Conservation (phyloP, 2,329 filamentous ascomycete species). For the Trichophyton simii region DNA sequence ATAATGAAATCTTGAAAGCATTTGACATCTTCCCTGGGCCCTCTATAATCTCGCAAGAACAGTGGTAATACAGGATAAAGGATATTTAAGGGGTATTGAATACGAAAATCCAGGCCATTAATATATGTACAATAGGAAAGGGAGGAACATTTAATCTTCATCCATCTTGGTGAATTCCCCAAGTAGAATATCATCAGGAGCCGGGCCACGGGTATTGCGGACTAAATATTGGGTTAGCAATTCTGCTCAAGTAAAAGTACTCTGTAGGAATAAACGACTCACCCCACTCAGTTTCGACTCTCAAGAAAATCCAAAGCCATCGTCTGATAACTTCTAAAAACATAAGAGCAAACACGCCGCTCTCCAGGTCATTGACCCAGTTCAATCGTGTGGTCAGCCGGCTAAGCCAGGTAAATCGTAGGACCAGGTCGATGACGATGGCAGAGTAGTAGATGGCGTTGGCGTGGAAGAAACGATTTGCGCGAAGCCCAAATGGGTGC, state of each 20-base stretch:
- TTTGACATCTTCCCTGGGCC: no score
- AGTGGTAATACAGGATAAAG: neutral
- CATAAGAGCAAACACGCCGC: constrained; percentile 77
- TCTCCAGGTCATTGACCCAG: constrained; percentile 75
- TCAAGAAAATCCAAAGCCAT: constrained; percentile 96
- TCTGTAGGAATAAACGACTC: constrained; percentile 23
- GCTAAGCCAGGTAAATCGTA: constrained; percentile 83
- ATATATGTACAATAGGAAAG: neutral
- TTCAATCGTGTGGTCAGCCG: constrained; percentile 74
- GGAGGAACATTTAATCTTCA: constrained; percentile 36
- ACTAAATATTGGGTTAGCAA: constrained; percentile 24
- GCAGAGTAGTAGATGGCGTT: constrained; percentile 70
- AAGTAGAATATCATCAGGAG: constrained; percentile 58
- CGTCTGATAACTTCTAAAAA: constrained; percentile 73
- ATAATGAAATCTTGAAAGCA: no score
- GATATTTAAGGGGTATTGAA: neutral
- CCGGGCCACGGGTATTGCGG: constrained; percentile 43
- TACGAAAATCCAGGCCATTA: neutral
- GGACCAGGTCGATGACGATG: constrained; percentile 62
- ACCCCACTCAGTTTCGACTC: constrained; percentile 88
- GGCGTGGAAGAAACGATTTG: constrained; percentile 58
- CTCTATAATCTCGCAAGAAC: neutral
- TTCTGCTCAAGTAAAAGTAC: neutral
- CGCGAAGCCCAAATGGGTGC: constrained; percentile 65
- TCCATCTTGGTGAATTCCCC: constrained; percentile 60